These are phyloP conservation scores for Hygrophoropsis aurantiaca DNA, from an alignment of 768 basidiomycete genomes.

Conservation along the genomic window DNA sequence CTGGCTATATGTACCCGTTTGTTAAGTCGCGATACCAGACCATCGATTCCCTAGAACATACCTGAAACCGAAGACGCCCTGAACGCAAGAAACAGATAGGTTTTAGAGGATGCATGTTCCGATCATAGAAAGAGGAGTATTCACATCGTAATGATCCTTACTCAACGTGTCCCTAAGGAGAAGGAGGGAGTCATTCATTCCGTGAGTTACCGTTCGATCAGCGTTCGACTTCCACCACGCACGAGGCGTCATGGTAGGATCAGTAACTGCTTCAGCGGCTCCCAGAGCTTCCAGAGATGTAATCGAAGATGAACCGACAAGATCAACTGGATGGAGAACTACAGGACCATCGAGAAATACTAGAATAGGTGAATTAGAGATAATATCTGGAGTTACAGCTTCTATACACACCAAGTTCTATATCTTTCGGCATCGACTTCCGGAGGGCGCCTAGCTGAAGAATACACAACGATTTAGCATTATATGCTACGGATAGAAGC, in stretches of 20 bases:
- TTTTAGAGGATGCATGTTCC: too few species aligned
- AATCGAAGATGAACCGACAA: conserved; percentile 32
- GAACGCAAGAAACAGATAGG: neutral
- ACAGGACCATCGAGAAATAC: conserved; percentile 77
- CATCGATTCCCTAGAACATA: conserved; percentile 20
- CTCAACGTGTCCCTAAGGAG: conserved; percentile 56
- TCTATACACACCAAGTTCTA: conserved; percentile 57
- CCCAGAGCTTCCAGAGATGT: conserved; percentile 36
- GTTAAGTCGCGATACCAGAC: neutral
- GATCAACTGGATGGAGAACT: conserved; percentile 64
- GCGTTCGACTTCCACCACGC: conserved; percentile 70
- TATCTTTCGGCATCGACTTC: conserved; percentile 61
- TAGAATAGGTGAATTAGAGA: conserved; percentile 22
- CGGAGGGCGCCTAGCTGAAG: conserved; percentile 68
- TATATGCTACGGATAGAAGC: neutral
- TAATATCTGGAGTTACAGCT: neutral
- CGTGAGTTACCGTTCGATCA: conserved; percentile 49
- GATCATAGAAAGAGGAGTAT: conserved; percentile 19
- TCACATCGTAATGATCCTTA: conserved; percentile 64
- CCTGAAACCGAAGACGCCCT: conserved; percentile 87
- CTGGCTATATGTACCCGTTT: conserved; percentile 46
- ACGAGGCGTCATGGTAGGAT: conserved; percentile 57
- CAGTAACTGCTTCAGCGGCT: conserved; percentile 39
- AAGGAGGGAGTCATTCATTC: conserved; percentile 58
- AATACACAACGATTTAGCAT: neutral